Base-by-base conservation (phyloP, 192 early-diverging fungal species). In the Gigaspora rosea region DNA sequence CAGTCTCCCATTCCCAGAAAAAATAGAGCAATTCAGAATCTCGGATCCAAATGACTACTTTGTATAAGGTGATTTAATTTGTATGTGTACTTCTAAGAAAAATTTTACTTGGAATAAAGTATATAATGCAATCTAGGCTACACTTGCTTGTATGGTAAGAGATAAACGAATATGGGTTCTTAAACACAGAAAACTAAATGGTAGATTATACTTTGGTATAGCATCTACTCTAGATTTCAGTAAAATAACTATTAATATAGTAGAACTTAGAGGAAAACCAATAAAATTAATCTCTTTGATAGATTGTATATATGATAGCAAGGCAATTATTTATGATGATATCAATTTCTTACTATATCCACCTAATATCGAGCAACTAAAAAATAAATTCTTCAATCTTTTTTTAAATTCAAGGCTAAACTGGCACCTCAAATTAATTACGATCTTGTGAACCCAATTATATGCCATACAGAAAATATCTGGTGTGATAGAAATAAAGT, bases 281-380 rank as follows among this genome's bases (percentile, higher is more conserved):
- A 71, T 71, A 71, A 27, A 50, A 71, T 52, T 71, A 51, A 71
- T 20, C 48, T 52, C 36, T 11, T 71, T 71, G 27, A 71, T 71
- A 48, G 32, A 71, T 71, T 48, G 32, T 11, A 54, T 20, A 48
- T 9, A 36, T 22, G 27, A 12, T 71, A 54, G 20, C 12, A 20
- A 27, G 5, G 27, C 1, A 27, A 71, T 71, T 51, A 9, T 18
- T n/a, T 71, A 71, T 51, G n/a, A 54, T 71, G 16, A 71, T 71
- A 52, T 71, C n/a, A 32, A 71, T 71, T 71, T 71, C 12, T 13
- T 71, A 5, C 51, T 49, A 71, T 71, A 27, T 52, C 9, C 51
- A 0, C 50, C 69, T 52, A 71, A 71, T 52, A 52, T 46, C 51
- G 15, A 10, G 3, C 51, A n/a, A 52, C 11, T n/a, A 52, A 71